Evolutionary conservation across 1,139 yeast species (phyloP).

Genomic region (Hansenula lynferdii): DNA sequence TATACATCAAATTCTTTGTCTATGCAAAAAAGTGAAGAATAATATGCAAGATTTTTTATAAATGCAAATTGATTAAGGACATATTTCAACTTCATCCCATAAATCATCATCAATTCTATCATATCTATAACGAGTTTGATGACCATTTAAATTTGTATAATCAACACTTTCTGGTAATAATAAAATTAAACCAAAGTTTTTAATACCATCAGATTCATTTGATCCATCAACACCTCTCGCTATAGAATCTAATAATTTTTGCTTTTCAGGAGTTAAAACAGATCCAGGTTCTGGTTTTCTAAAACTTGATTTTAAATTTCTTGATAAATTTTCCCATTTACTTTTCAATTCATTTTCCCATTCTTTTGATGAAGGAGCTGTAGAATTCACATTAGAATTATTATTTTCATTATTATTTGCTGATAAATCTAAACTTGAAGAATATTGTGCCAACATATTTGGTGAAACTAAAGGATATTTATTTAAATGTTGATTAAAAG

Average conservation of each 20-base stretch:
- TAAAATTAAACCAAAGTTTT: constrained; percentile 65
- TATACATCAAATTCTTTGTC: no score
- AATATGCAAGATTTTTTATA: neutral
- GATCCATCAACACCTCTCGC: constrained; percentile 83
- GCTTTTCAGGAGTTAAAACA: constrained; percentile 49
- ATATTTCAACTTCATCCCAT: constrained; percentile 76
- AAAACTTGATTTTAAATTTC: constrained; percentile 56
- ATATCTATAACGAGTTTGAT: constrained; percentile 50
- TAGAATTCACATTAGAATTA: neutral
- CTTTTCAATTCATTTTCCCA: constrained; percentile 61
- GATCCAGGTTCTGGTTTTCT: constrained; percentile 71
- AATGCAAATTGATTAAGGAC: constrained; percentile 43
- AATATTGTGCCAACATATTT: constrained; percentile 11
- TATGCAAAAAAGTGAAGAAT: no score
- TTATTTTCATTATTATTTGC: neutral
- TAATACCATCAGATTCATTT: constrained; percentile 61
- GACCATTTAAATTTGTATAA: constrained; percentile 46
- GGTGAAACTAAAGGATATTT: constrained; percentile 29
- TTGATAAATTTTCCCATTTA: constrained; percentile 59
- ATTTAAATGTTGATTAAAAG: constrained; percentile 9
- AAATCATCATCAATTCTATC: constrained; percentile 51
- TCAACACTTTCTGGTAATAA: constrained; percentile 74
- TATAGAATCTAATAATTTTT: constrained; percentile 60
- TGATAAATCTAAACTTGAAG: constrained; percentile 17
- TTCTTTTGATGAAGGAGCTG: constrained; percentile 49